phyloP scores from a whole-genome alignment of 2,329 filamentous ascomycete genomes.

The Tolypocladium paradoxum region DNA sequence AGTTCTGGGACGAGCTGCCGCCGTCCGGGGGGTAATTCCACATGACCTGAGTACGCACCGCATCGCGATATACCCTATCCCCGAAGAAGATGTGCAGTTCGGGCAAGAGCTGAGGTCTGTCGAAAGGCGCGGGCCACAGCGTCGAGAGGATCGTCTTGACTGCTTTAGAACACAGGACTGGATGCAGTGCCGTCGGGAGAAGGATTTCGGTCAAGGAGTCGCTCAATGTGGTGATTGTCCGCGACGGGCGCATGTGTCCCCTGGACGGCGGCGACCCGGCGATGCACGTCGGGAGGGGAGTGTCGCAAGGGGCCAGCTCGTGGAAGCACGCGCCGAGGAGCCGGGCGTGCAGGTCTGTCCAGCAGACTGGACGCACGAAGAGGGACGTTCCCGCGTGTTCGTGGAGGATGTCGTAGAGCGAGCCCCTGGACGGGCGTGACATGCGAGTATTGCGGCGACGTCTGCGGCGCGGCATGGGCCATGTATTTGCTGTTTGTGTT shows the following conservation, averaged over 20 bases:
- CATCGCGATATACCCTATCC: slow-evolving; percentile 29
- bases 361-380: slow-evolving; percentile 41
- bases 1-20: slow-evolving; percentile 14
- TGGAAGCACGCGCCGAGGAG: slow-evolving; percentile 37
- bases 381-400: slow-evolving; percentile 35
- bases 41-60: slow-evolving; percentile 36
- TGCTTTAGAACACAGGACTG: slow-evolving; percentile 26
- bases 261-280: slow-evolving; percentile 23
- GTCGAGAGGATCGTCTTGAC: slow-evolving; percentile 33
- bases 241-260: slow-evolving; percentile 27
- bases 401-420: slow-evolving; percentile 41
- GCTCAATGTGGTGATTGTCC: slow-evolving; percentile 30
- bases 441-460: slow-evolving; percentile 10
- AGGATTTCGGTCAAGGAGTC: slow-evolving; percentile 33
- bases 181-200: slow-evolving; percentile 16
- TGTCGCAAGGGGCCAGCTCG: slow-evolving; percentile 29
- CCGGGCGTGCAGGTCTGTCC: slow-evolving; percentile 40
- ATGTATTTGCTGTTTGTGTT: not conserved
- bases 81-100: slow-evolving; percentile 42
- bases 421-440: slow-evolving; percentile 32
- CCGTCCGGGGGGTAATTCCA: slow-evolving; percentile 30
- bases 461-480: not conserved
- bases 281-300: slow-evolving; percentile 25
- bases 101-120: slow-evolving; percentile 16
- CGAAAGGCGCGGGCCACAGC: slow-evolving; percentile 30